Evolutionary conservation across 345 rosid species (phyloP).

Genomic region (Punica granatum): DNA sequence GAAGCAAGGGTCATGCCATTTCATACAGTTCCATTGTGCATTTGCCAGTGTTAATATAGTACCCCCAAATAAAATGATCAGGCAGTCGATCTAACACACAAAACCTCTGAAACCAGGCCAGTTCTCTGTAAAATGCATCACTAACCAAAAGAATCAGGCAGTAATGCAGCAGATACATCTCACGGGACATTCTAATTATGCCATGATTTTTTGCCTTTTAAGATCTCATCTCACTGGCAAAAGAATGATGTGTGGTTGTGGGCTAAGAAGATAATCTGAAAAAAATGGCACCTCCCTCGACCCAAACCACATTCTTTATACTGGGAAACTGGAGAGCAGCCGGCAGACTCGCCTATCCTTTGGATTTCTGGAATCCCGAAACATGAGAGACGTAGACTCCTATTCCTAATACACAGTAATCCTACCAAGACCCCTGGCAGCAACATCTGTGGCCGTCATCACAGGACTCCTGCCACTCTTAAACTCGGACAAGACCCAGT

Average conservation of each 20-base stretch:
- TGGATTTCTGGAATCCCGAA: constrained; percentile 21
- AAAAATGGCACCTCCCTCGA: constrained; percentile 14
- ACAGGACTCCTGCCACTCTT: constrained; percentile 86
- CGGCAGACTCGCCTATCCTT: constrained; percentile 68
- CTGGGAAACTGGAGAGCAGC: constrained; percentile 90
- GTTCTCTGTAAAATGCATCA: background rate
- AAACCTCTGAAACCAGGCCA: background rate
- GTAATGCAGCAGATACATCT: background rate
- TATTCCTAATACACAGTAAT: constrained; percentile 57
- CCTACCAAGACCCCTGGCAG: constrained; percentile 99
- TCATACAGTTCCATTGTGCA: constrained; percentile 13
- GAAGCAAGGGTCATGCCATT: constrained; percentile 24
- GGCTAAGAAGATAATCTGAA: background rate
- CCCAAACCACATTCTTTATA: constrained; percentile 53
- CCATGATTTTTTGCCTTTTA: background rate
- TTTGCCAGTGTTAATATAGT: background rate
- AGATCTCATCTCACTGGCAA: background rate
- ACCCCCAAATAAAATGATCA: background rate
- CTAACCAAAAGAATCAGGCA: background rate
- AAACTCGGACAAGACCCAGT: constrained; percentile 92
- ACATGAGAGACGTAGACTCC: constrained; percentile 11
- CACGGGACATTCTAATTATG: background rate
- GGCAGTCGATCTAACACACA: background rate
- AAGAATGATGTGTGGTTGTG: background rate
- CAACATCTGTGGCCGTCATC: constrained; percentile 98